Conservation (phyloP, 768 basidiomycete genomes). For the Russula lepida region DNA sequence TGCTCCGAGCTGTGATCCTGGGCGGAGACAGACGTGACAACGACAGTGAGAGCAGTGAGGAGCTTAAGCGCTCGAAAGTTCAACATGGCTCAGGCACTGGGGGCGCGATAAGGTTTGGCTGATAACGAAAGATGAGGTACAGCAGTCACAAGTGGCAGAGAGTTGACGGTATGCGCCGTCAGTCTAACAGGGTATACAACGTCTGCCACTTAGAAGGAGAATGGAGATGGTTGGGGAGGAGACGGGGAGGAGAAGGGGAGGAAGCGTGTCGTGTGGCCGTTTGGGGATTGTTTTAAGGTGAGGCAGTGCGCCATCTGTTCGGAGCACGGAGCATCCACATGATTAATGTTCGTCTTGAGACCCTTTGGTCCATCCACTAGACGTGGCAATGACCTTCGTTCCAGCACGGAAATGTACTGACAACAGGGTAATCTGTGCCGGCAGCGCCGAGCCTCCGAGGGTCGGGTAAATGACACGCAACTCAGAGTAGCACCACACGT, state of each 20-base stretch:
- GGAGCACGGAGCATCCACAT: neutral
- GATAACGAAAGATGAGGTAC: neutral
- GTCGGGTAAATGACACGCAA: too few species aligned
- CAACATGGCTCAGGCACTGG: neutral
- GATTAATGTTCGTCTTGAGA: too few species aligned
- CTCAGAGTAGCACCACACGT: too few species aligned
- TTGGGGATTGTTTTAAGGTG: neutral
- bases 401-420: too few species aligned
- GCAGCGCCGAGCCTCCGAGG: too few species aligned
- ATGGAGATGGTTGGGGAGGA: neutral
- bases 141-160: neutral
- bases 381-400: too few species aligned
- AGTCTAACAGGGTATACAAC: neutral
- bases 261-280: neutral
- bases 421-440: too few species aligned
- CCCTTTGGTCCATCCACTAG: too few species aligned
- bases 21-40: neutral
- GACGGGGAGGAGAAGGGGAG: neutral
- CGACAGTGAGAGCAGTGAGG: neutral
- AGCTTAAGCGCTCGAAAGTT: neutral
- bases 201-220: neutral
- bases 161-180: neutral
- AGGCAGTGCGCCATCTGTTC: neutral
- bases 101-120: neutral
- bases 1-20: constrained; percentile 15